phyloP scores from a whole-genome alignment of 345 rosid species.

The Populus euphratica region DNA sequence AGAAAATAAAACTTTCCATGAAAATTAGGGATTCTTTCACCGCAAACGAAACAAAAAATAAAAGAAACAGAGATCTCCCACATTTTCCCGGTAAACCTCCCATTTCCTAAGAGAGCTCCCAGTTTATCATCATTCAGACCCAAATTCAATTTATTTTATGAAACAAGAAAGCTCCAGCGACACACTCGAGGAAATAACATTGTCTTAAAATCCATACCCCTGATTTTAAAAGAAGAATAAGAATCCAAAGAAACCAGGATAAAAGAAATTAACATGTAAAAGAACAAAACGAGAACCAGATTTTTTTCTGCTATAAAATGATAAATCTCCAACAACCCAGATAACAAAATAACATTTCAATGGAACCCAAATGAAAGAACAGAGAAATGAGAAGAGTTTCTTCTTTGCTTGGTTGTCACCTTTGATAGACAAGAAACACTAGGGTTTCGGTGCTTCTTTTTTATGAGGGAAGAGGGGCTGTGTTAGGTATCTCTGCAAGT shows the following conservation, averaged over 20 bases:
- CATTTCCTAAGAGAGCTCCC: not conserved
- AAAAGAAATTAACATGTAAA: not conserved
- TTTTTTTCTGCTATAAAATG: not conserved
- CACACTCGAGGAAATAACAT: not conserved
- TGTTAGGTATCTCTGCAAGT: too few relatives aligned
- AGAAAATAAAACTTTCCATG: not conserved
- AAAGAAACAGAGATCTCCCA: not conserved
- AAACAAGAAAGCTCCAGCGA: not conserved
- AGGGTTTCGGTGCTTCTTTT: not conserved
- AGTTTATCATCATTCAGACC: not conserved
- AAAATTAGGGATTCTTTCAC: not conserved
- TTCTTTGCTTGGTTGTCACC: not conserved
- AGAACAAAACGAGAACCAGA: not conserved
- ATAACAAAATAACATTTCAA: not conserved
- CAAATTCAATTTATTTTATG: not conserved
- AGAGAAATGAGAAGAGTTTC: not conserved
- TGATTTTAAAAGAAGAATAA: not conserved
- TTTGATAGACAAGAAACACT: not conserved
- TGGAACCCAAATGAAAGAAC: not conserved
- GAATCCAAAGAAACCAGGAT: not conserved
- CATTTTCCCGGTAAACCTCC: not conserved
- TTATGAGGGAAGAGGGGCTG: not conserved
- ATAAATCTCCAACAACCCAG: too few relatives aligned
- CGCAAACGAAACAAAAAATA: not conserved
- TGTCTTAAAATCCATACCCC: not conserved